Base-by-base conservation (phyloP, 495 filamentous ascomycete genomes). In the Pyronema omphalodes region DNA sequence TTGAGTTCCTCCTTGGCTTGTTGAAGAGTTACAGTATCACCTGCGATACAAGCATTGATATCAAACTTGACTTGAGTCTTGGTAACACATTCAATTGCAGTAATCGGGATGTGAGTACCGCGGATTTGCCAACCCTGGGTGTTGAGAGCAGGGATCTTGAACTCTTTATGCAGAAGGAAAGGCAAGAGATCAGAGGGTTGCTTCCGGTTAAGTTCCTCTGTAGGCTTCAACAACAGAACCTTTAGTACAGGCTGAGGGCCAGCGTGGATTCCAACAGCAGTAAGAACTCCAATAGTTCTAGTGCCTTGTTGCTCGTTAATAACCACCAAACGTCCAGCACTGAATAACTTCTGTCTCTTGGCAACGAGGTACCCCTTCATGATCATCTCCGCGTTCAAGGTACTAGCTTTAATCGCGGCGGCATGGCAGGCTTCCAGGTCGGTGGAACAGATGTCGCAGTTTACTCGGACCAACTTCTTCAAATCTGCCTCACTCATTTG, bases 401-500 rank as follows among this genome's bases (percentile, higher is more conserved):
- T 73, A 57, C 80, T 79, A 64, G 79, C 91, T 56, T 84, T 79
- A 68, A 91, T 81, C 6, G 85, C 77, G 6, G 86, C 80, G 54
- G 82, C 71, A 64, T 94, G 91, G 60, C 83, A 93, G 45, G 71
- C 64, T 40, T 83, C 80, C 47, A 98, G 68, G 63, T 89, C 82
- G 29, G 75, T 65, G 58, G 94, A 84, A 65, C 91, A 98, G 39
- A 83, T 79, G 15, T 78, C 69, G 64, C 91, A 98, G 6, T 82
- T 64, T 58, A 93, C 86, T 3, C 87, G 75, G 67, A 89, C 89
- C 59, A 98, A 76, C 66, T 89, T 93, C 37, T 75, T 85, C 55
- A 98, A 70, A 67, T 91, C 88, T 1, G 84, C 86, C 65, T 96
- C 86, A 0, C 88, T 93, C n/a, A 94, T 60, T 62, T 89, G 86